Evolutionary conservation across 139 green algal genomes (phyloP).

Genomic region (Picochlorum costavermella): DNA sequence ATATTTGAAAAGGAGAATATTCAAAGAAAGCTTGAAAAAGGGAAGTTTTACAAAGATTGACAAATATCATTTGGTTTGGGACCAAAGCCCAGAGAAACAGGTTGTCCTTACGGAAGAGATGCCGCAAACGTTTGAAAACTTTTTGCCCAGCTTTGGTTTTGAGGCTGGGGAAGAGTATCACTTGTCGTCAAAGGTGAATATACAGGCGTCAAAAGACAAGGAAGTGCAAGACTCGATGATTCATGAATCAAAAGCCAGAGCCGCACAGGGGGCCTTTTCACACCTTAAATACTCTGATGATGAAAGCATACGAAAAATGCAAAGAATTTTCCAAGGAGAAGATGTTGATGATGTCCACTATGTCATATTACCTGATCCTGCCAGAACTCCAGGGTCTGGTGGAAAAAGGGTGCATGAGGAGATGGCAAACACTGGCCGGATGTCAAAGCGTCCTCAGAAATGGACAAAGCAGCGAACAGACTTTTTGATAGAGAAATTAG

Average conservation of each 20-base stretch:
- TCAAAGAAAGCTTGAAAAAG: conserved; percentile 18
- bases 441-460: too few species aligned
- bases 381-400: too few species aligned
- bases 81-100: not conserved
- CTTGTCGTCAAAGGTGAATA: not conserved
- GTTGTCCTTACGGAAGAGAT: not conserved
- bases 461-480: too few species aligned
- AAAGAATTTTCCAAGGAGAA: not conserved
- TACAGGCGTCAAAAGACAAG: not conserved
- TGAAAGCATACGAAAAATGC: not conserved
- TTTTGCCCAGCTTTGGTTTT: not conserved
- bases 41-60: not conserved
- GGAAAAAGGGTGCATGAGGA: too few species aligned
- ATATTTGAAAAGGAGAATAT: conserved; percentile 27
- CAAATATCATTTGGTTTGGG: not conserved
- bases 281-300: not conserved
- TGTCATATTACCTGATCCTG: too few species aligned
- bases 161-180: not conserved
- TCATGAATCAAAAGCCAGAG: not conserved
- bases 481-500: too few species aligned
- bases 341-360: not conserved
- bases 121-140: not conserved
- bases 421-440: too few species aligned
- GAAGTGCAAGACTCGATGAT: not conserved
- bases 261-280: not conserved